Evolutionary conservation across 1,284 basidiomycete genomes (phyloP), one percentile per base, ranked within the genome.

Genomic region (Cerioporus squamosus): DNA sequence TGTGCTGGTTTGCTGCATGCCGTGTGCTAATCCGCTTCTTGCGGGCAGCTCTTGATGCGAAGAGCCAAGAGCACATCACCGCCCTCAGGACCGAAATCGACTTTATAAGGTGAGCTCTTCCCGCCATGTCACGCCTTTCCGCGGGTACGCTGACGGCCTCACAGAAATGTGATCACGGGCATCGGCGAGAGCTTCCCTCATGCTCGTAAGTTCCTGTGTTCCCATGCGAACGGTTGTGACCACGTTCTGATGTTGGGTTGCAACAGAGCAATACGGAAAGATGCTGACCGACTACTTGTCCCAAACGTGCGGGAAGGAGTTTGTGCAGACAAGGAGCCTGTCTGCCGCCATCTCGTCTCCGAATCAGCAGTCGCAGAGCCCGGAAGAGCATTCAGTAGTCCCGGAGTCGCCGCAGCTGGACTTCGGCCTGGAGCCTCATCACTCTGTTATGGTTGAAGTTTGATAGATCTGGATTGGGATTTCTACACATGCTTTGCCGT

Each of bases 1-100:
- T 88, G 63, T 83, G 81, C 61, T 91, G 87, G 86, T 89, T 87
- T 68, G 78, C 81, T 57, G 80, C 81, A 44, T 88, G 86, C 1
- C 78, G 86, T 26, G 84, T 89, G 6, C 77, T 91, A 24, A 79
- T 84, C 7, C 80, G 87, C 14, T 88, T 90, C 69, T 70, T 87
- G 31, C 80, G 82, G 62, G 82, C 82, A 40, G 83, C 86, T 5
- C 75, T 83, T 26, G 81, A 86, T 44, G 77, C 77, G 9, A 79
- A 81, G 33, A 80, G 77, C 53, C 68, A 75, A 33, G 81, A 85
- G 31, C 84, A 88, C 66, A 77, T 82, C 23, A 66, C 78, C 2
- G 84, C 81, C 7, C 70, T 90, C 3, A 80, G 80, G 20, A 74
- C 78, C 20, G 88, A 91, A 68, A 73, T 90, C 20, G 82, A 85